A percentile compares a stretch with the other conserved stretches of the same genome.
Evolutionary conservation across 2,329 filamentous ascomycete species (phyloP).

Genomic region (Orbilia javanica): DNA sequence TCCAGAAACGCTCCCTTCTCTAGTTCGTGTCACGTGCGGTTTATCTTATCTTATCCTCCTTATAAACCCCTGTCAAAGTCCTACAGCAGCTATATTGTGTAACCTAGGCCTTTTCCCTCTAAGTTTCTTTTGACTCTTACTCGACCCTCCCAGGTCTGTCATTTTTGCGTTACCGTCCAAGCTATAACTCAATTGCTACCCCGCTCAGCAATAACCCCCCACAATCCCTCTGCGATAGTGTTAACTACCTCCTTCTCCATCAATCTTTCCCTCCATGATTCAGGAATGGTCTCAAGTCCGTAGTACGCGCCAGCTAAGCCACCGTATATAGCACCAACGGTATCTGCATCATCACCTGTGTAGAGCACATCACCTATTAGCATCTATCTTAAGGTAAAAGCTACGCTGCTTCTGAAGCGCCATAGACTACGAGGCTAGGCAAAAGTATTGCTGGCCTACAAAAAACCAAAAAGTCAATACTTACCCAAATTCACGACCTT

Average conservation of each 20-base stretch:
- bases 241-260: conserved; percentile 57
- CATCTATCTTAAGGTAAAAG: not conserved
- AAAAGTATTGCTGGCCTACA: too few species aligned
- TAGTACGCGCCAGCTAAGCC: conserved; percentile 66
- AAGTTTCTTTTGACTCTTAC: not conserved
- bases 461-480: not conserved
- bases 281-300: conserved; percentile 63
- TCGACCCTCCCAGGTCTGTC: not conserved
- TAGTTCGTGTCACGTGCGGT: too few species aligned
- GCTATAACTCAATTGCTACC: not conserved
- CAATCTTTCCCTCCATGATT: conserved; percentile 56
- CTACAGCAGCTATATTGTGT: not conserved
- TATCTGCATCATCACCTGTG: conserved; percentile 66
- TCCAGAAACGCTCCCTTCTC: not conserved
- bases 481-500: conserved; percentile 65
- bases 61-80: not conserved
- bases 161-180: not conserved
- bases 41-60: too few species aligned
- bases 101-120: not conserved
- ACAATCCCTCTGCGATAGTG: conserved; percentile 53
- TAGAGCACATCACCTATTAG: not conserved
- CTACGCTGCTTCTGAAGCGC: too few species aligned
- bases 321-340: conserved; percentile 67
- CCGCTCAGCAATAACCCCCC: conserved; percentile 11
- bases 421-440: too few species aligned